These are phyloP conservation scores for Lactarius sanguifluus DNA, from an alignment of 768 basidiomycete genomes.

Conservation along the genomic window DNA sequence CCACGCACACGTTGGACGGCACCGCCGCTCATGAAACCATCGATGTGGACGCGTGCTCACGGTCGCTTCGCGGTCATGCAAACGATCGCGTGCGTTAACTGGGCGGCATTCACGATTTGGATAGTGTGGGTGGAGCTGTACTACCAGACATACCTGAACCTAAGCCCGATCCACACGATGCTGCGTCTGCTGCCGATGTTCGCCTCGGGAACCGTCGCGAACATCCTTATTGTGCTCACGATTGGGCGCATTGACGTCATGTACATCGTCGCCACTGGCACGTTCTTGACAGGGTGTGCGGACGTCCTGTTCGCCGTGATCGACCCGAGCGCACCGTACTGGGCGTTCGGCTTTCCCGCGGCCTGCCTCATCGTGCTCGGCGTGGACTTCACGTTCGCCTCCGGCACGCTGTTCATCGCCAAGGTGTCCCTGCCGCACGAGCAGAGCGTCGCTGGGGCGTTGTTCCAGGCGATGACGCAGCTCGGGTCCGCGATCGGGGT, in stretches of 20 bases:
- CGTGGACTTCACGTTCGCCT: slow-evolving; percentile 73
- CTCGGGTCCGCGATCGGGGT: slow-evolving; percentile 70
- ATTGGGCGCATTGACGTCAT: slow-evolving; percentile 56
- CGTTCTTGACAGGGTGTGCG: slow-evolving; percentile 51
- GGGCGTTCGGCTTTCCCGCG: slow-evolving; percentile 76
- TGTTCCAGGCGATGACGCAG: slow-evolving; percentile 82
- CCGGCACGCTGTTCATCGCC: slow-evolving; percentile 73
- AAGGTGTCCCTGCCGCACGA: slow-evolving; percentile 65
- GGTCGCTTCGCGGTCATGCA: slow-evolving; percentile 65
- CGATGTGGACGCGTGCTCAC: slow-evolving; percentile 60
- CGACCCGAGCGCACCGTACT: slow-evolving; percentile 54
- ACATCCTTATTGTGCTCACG: slow-evolving; percentile 60
- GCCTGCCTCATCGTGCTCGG: slow-evolving; percentile 66
- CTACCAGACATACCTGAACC: slow-evolving; percentile 62
- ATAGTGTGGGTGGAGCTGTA: slow-evolving; percentile 62
- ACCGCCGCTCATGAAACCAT: slow-evolving; percentile 64
- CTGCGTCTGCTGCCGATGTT: slow-evolving; percentile 71
- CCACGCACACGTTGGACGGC: slow-evolving; percentile 39
- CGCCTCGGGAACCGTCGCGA: slow-evolving; percentile 63
- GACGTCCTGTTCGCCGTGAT: slow-evolving; percentile 70
- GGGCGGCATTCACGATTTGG: slow-evolving; percentile 58
- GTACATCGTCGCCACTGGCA: slow-evolving; percentile 54
- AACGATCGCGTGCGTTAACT: slow-evolving; percentile 61
- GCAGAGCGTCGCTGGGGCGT: slow-evolving; percentile 70
- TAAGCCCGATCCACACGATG: slow-evolving; percentile 60